Evolutionary conservation across 257 asterid genomes (phyloP), one percentile per base, ranked within the genome.

Genomic region (Rauvolfia tetraphylla): DNA sequence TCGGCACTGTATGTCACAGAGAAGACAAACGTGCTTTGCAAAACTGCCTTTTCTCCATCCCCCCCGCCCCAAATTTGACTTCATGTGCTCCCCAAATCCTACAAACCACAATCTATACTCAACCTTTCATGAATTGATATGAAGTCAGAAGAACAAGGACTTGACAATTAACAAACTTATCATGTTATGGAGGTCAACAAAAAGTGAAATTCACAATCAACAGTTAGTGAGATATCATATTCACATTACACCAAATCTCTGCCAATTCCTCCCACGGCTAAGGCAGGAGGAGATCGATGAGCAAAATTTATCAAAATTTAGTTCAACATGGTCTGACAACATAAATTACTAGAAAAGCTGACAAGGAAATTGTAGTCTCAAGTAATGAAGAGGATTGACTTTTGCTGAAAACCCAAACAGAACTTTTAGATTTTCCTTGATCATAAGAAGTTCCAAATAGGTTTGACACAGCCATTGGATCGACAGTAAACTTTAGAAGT

Each of bases 1-100:
- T 75, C 31, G 66, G 73, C 73, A 71, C 27, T 49, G 51, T 63
- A 58, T 38, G 15, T 67, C 33, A 42, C 34, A 58, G 61, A 68
- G n/a, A 53, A 51, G 57, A 51, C 57, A 51, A n/a, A n/a, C n/a
- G n/a, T n/a, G n/a, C n/a, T n/a, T n/a, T n/a, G n/a, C n/a, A n/a
- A n/a, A n/a, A n/a, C n/a, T n/a, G n/a, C n/a, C n/a, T n/a, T n/a
- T n/a, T n/a, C n/a, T n/a, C n/a, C n/a, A 41, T 41, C 8, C 44
- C 46, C 4, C 6, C 8, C 4, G 4, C 8, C 46, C 8, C 46
- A 4, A 41, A 33, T 65, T 65, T 10, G 17, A 36, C 46, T 34
- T 33, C 71, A 65, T 46, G 33, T 34, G 44, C 48, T 34, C 71
- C 29, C 22, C 34, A 36, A 65, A 34, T 34, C 46, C 71, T 65